Evolutionary conservation across 345 rosid genomes (phyloP).

Genomic region (Melaleuca quinquenervia): DNA sequence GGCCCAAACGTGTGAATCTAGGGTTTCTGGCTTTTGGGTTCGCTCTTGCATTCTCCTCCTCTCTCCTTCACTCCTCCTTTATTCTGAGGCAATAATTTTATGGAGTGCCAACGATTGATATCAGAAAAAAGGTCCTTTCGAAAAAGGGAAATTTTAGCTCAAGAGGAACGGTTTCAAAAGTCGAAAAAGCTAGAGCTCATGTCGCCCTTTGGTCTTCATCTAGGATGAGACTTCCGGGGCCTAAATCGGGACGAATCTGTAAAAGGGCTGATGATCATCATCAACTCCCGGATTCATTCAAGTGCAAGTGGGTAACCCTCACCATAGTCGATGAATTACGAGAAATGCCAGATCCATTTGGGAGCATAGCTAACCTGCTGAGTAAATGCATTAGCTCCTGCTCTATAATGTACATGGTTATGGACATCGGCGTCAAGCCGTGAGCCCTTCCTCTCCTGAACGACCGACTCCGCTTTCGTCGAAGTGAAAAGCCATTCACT

Average conservation of each 20-base stretch:
- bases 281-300: background rate
- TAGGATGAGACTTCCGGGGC: background rate
- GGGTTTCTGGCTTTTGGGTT: background rate
- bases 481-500: too few species aligned
- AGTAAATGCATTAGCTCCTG: background rate
- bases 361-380: background rate
- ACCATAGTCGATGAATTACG: background rate
- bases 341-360: background rate
- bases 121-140: background rate
- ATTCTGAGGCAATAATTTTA: background rate
- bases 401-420: background rate
- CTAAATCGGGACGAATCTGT: background rate
- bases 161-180: background rate
- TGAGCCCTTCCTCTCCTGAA: too few species aligned
- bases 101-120: background rate
- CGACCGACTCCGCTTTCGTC: too few species aligned
- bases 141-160: background rate
- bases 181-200: background rate
- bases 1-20: background rate
- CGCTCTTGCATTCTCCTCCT: background rate
- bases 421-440: background rate
- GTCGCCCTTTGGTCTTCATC: background rate
- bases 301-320: background rate
- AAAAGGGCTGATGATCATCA: background rate
- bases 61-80: background rate